A percentile compares a stretch with the other conserved stretches of the same genome.
Conservation (phyloP, 2,329 filamentous ascomycete species). For the Grosmannia serpens region DNA sequence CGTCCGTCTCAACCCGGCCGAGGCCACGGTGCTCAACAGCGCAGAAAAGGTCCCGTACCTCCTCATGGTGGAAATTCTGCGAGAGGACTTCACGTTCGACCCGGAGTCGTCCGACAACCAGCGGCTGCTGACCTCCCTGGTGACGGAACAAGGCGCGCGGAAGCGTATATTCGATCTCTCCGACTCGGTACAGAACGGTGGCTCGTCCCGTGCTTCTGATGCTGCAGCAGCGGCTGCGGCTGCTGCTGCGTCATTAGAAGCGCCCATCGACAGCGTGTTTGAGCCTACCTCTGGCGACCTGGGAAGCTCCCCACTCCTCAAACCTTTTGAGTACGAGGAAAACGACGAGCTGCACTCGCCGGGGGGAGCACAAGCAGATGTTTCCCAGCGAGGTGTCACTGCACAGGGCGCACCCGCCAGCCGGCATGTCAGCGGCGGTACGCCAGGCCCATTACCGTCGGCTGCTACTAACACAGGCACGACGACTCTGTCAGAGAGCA, state of each 20-base stretch:
- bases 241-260: slow-evolving; percentile 27
- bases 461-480: slow-evolving; percentile 53
- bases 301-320: slow-evolving; percentile 59
- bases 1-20: slow-evolving; percentile 70
- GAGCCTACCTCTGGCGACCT: slow-evolving; percentile 72
- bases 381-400: slow-evolving; percentile 5
- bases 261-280: slow-evolving; percentile 60
- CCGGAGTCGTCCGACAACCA: slow-evolving; percentile 64
- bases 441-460: slow-evolving; percentile 31
- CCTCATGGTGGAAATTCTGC: slow-evolving; percentile 71
- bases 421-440: slow-evolving; percentile 5
- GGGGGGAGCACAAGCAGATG: background rate
- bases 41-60: slow-evolving; percentile 78
- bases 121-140: slow-evolving; percentile 45
- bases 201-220: slow-evolving; percentile 3
- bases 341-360: background rate
- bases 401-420: slow-evolving; percentile 2
- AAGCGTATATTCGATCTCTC: slow-evolving; percentile 58
- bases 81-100: slow-evolving; percentile 75
- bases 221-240: slow-evolving; percentile 4
- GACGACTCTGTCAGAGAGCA: slow-evolving; percentile 50
- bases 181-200: slow-evolving; percentile 43
- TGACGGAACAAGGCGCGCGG: slow-evolving; percentile 43
- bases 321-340: slow-evolving; percentile 35
- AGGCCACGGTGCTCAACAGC: slow-evolving; percentile 76